Percentiles rank a stretch among this genome's conserved stretches.
phyloP scores from a whole-genome alignment of 2,329 filamentous ascomycete genomes.

The Penicillium frequentans region DNA sequence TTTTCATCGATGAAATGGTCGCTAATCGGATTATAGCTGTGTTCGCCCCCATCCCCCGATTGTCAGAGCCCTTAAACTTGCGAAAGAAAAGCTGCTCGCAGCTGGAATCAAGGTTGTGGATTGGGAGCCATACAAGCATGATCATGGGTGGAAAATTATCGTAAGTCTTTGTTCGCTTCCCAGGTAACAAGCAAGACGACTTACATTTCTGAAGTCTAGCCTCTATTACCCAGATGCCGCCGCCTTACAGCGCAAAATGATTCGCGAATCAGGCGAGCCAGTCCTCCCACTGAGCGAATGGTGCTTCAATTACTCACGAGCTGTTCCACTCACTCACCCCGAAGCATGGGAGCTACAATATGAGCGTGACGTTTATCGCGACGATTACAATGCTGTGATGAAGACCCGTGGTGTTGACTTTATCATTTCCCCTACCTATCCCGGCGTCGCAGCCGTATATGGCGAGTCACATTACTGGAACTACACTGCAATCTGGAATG shows the following conservation, averaged over 20 bases:
- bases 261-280: constrained; percentile 45
- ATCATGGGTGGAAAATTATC: constrained; percentile 36
- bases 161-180: constrained; percentile 15
- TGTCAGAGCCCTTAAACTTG: constrained; percentile 16
- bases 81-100: constrained; percentile 34
- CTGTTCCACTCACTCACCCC: constrained; percentile 19
- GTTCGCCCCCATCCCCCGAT: constrained; percentile 63
- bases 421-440: constrained; percentile 31
- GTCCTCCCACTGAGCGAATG: constrained; percentile 47
- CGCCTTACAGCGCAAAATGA: constrained; percentile 27
- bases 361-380: constrained; percentile 29
- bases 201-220: constrained; percentile 34
- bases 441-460: constrained; percentile 29
- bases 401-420: constrained; percentile 32
- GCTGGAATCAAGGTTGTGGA: constrained; percentile 47
- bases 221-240: constrained; percentile 53
- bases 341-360: constrained; percentile 31
- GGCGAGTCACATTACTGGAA: constrained; percentile 39
- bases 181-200: constrained; percentile 13
- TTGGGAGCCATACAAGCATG: constrained; percentile 37
- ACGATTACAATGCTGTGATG: constrained; percentile 34
- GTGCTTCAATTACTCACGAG: constrained; percentile 28
- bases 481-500: constrained; percentile 37
- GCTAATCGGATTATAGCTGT: constrained; percentile 33
- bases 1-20: background rate